Evolutionary conservation across 2,329 filamentous ascomycete genomes (phyloP).

Genomic region (Cladobotryum protrusum): DNA sequence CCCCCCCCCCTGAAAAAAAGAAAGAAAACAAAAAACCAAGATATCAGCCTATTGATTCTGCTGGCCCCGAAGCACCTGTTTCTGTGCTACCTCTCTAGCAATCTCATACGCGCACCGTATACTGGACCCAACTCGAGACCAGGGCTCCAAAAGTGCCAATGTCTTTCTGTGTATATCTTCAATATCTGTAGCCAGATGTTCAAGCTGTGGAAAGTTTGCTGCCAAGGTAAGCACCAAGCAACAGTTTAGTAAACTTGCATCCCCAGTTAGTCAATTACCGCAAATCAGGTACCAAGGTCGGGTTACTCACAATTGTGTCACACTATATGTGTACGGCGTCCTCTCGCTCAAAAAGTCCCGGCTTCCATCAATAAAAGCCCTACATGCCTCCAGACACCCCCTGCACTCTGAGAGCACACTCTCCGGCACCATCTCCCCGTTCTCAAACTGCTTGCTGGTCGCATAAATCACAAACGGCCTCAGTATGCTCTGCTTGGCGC

Average conservation of each 20-base stretch:
- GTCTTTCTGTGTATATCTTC: slow-evolving; percentile 7
- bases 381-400: slow-evolving; percentile 10
- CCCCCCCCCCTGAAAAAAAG: background rate
- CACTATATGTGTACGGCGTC: slow-evolving; percentile 14
- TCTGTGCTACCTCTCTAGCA: slow-evolving; percentile 8
- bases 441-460: slow-evolving; percentile 10
- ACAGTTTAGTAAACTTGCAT: background rate
- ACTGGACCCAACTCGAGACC: slow-evolving; percentile 14
- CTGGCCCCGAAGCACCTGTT: slow-evolving; percentile 3
- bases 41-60: background rate
- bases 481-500: slow-evolving; percentile 15
- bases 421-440: slow-evolving; percentile 4
- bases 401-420: slow-evolving; percentile 6
- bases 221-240: slow-evolving; percentile 13
- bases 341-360: slow-evolving; percentile 9
- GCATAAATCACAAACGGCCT: slow-evolving; percentile 16
- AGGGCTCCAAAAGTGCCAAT: slow-evolving; percentile 10
- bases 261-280: background rate
- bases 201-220: slow-evolving; percentile 13
- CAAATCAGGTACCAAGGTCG: background rate
- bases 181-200: slow-evolving; percentile 9
- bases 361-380: slow-evolving; percentile 7
- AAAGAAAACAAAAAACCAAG: background rate
- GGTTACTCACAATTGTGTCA: slow-evolving; percentile 10
- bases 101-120: slow-evolving; percentile 12